Evolutionary conservation across 2,329 filamentous ascomycete species (phyloP).

Genomic region (Mycosphaerella sp.): DNA sequence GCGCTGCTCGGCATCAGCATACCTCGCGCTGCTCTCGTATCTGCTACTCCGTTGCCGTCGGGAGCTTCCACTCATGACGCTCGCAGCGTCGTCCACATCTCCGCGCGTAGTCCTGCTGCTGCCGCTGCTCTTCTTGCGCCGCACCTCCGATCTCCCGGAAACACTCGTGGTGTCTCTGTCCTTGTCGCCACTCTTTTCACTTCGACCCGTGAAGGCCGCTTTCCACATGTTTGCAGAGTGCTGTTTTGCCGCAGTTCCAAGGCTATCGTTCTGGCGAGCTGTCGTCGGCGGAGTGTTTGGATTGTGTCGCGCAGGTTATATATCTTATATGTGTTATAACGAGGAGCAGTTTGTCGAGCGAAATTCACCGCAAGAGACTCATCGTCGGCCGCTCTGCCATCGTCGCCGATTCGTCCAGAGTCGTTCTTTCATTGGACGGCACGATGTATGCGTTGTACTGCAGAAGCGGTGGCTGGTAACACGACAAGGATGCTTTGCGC

Average conservation of each 20-base stretch:
- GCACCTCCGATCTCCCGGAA: constrained; percentile 13
- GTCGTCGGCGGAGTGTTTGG: not conserved
- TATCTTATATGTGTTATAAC: not conserved
- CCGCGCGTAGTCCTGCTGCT: constrained; percentile 24
- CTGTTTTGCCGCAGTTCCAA: not conserved
- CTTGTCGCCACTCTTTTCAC: constrained; percentile 26
- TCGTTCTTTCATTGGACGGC: not conserved
- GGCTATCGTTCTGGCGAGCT: constrained; percentile 3
- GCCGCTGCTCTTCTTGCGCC: constrained; percentile 27
- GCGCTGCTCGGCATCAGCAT: constrained; percentile 20
- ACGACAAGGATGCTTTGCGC: not conserved
- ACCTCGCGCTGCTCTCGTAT: constrained; percentile 6
- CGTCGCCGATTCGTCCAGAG: constrained; percentile 3
- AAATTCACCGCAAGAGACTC: not conserved
- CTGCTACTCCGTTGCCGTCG: constrained; percentile 16
- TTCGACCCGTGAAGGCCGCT: constrained; percentile 33
- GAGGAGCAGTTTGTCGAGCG: not conserved
- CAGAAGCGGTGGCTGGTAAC: not conserved
- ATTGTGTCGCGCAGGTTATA: constrained; percentile 3
- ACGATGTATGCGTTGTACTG: constrained; percentile 6
- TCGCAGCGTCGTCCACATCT: constrained; percentile 13
- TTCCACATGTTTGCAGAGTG: constrained; percentile 29
- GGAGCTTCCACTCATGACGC: constrained; percentile 22
- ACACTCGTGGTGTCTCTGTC: constrained; percentile 13
- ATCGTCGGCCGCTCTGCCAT: constrained; percentile 7